phyloP scores from a whole-genome alignment of 2,329 filamentous ascomycete species.

The Venturia effusa region DNA sequence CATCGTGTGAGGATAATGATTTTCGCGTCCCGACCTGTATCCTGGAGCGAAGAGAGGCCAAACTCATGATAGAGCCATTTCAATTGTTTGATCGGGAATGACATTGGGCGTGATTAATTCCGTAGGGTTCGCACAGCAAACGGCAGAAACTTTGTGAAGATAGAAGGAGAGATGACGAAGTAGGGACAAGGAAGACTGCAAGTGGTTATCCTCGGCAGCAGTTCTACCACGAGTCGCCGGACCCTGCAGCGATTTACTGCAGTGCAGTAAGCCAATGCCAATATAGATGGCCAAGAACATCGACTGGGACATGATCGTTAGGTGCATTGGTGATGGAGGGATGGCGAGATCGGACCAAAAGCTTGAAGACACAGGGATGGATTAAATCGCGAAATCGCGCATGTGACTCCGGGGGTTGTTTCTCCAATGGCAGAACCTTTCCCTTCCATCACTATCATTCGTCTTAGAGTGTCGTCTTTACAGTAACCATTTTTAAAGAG shows the following conservation, averaged over 20 bases:
- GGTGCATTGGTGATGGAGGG: neutral
- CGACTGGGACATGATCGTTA: neutral
- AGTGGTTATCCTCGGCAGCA: neutral
- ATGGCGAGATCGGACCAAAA: neutral
- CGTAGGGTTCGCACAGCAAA: neutral
- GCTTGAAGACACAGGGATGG: neutral
- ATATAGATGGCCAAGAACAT: neutral
- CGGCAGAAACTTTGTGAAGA: neutral
- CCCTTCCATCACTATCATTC: neutral
- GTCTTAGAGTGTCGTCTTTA: no score
- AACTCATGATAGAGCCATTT: constrained; percentile 14
- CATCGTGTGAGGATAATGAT: constrained; percentile 25
- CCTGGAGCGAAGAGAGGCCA: constrained; percentile 10
- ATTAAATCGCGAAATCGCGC: neutral
- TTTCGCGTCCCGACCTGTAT: constrained; percentile 11
- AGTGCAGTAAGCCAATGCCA: neutral
- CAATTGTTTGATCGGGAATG: constrained; percentile 1
- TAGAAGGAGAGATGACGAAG: neutral
- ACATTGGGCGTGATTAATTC: neutral
- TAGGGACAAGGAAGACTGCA: neutral
- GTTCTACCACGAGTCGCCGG: neutral
- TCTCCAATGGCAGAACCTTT: no score
- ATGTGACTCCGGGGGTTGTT: no score
- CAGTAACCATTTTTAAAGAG: no score
- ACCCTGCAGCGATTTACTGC: neutral